Base-by-base conservation (phyloP, 495 filamentous ascomycete species). In the Neurospora sp. region DNA sequence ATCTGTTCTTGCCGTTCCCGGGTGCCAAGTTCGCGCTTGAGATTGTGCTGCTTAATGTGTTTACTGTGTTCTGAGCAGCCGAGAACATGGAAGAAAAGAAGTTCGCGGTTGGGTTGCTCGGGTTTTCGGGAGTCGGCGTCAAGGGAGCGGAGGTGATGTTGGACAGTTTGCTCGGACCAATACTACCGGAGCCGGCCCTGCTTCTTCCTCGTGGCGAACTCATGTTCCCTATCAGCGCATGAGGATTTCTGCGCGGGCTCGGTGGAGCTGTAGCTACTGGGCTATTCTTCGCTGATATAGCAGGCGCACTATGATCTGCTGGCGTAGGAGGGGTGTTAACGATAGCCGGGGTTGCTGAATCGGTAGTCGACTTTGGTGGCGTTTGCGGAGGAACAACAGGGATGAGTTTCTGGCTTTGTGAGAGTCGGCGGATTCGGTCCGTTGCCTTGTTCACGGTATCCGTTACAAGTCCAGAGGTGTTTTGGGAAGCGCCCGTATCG, bases 21-120 rank as follows among this genome's bases (percentile, higher is more conserved):
- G 79, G 78, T 44, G 77, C 78, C 14, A 85, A 75, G 42, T 82
- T 85, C 3, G 86, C 87, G 74, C 93, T 94, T 12, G 88, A 80
- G 38, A 98, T 92, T 68, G 87, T 94, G 77, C 88, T 97, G 75
- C 88, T 94, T 5, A 99, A 77, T 3, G 89, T 90, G 75, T 88
- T 94, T n/a, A 96, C 95, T 46, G 96, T 95, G 82, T 92, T 98
- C 78, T 98, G 96, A 18, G 95, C 94, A 39, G 90, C 95, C 39
- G 93, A 94, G 76, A 99, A 93, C 78, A 98, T 91, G 18, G 91
- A 92, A 8, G 93, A 95, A 80, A 99, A 99, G 81, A 99, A 99
- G 0, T 94, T 93, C 61, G 83, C 76, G 18, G 78, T 76, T 5
- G 78, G 73, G 27, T 78, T 78, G 70, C 76, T 82, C 10, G 84